Evolutionary conservation across 192 early-diverging fungal species (phyloP), one percentile per base, ranked within the genome.

Genomic region (Phycomyces blakesleeanus): DNA sequence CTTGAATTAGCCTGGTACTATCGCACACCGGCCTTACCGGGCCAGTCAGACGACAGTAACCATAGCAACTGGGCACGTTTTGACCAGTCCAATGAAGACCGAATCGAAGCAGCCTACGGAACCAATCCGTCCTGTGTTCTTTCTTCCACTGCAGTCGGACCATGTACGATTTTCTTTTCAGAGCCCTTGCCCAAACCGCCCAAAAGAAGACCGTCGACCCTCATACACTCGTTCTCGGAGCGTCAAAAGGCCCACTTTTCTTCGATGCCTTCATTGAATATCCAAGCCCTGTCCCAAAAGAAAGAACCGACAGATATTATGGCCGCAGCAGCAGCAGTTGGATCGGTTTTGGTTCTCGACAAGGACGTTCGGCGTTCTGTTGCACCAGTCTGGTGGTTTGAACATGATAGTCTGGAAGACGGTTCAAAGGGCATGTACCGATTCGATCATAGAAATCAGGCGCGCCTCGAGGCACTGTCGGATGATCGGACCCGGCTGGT

Each of bases 381-480:
- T 6, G 56, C 57, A 14, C 71, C 71, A 14, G 59, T 67, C 0
- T 72, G 69, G 69, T 57, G 71, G 59, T 73, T 57, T 47, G 59
- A 66, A 18, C 50, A 73, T 9, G 71, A 67, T 25, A 40, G 11
- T 25, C 18, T n/a, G n/a, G n/a, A 10, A 18, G 60, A 69, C 62
- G 67, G 67, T 15, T 18, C 54, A 41, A 73, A 73, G 51, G 56
- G 65, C 5, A 67, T 66, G 71, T 55, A 55, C 27, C 55, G 64
- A 51, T 67, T 73, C 52, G 64, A 66, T 11, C 27, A 54, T 26
- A 73, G 52, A 26, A 73, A 73, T 50, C 71, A 73, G 44, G 65
- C 66, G 4, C 56, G 71, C 27, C 38, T 73, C 39, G 71, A 73
- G 41, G 67, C 67, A 20, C 49, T 69, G 18, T 61, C 60, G 8